Percentiles rank a stretch among this genome's conserved stretches.
Conservation (phyloP, 164 flowering plant species). For the Vitis amurensis region DNA sequence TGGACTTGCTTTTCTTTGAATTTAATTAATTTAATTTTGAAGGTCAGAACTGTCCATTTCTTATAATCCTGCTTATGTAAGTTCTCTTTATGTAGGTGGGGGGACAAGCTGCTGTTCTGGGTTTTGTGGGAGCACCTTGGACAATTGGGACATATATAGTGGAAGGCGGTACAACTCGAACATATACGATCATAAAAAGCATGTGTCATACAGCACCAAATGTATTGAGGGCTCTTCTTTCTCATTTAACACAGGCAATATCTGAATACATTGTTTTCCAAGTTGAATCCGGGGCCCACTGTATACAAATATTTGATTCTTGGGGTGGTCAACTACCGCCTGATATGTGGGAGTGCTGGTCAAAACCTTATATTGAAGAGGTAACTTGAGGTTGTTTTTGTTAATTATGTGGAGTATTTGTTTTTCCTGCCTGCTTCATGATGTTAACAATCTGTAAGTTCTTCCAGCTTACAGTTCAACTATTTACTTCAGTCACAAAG, state of each 20-base stretch:
- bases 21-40: neutral
- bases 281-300: constrained; percentile 92
- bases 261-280: constrained; percentile 81
- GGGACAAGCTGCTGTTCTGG: constrained; percentile 81
- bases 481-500: neutral
- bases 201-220: constrained; percentile 96
- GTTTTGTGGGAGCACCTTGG: constrained; percentile 99
- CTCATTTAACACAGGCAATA: constrained; percentile 80
- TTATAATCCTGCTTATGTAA: neutral
- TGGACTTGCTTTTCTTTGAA: neutral
- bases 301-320: constrained; percentile 96
- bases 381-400: constrained; percentile 28
- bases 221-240: constrained; percentile 75
- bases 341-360: constrained; percentile 96
- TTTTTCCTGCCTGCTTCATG: neutral
- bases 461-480: neutral
- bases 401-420: neutral
- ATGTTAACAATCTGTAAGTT: neutral
- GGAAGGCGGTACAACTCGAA: constrained; percentile 93
- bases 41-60: neutral
- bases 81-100: constrained; percentile 56
- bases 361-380: constrained; percentile 87
- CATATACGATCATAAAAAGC: constrained; percentile 82
- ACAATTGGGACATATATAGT: constrained; percentile 93
- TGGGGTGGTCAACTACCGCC: constrained; percentile 98